Evolutionary conservation across 129 eudicot genomes (phyloP).

Genomic region (Flaveria linearis): DNA sequence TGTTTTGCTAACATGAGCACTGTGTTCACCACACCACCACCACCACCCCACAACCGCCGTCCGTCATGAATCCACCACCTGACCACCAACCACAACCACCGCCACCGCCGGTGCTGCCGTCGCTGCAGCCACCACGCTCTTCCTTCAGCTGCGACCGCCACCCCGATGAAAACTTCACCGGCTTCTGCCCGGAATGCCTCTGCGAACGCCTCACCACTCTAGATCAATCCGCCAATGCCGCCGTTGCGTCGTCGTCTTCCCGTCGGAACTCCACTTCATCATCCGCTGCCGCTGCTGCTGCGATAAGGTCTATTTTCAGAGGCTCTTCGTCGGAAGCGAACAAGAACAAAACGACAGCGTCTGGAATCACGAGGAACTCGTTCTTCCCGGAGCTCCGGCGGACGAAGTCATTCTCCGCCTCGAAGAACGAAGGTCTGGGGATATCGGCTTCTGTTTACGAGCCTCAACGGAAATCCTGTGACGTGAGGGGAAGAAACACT

Average conservation of each 20-base stretch:
- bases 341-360: slow-evolving; percentile 14
- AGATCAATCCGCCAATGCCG: slow-evolving; percentile 51
- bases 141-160: slow-evolving; percentile 88
- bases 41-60: too few relatives aligned
- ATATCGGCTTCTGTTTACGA: slow-evolving; percentile 52
- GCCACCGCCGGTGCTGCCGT: slow-evolving; percentile 33
- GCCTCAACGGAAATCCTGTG: slow-evolving; percentile 90
- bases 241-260: slow-evolving; percentile 48
- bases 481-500: slow-evolving; percentile 70
- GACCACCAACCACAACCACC: slow-evolving; percentile 39
- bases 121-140: slow-evolving; percentile 58
- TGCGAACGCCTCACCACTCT: slow-evolving; percentile 83
- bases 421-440: slow-evolving; percentile 58
- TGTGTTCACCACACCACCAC: too few relatives aligned
- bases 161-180: slow-evolving; percentile 75
- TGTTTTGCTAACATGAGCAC: background rate
- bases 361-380: slow-evolving; percentile 30
- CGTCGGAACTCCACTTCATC: slow-evolving; percentile 61
- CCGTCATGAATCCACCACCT: slow-evolving; percentile 31
- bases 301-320: slow-evolving; percentile 57
- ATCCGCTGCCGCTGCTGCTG: slow-evolving; percentile 66
- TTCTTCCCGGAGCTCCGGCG: slow-evolving; percentile 77
- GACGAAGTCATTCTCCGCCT: slow-evolving; percentile 76
- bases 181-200: slow-evolving; percentile 82
- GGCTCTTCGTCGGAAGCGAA: too few relatives aligned